Conservation (phyloP, 1,139 yeast species). For the Yamadazyma friedrichii region DNA sequence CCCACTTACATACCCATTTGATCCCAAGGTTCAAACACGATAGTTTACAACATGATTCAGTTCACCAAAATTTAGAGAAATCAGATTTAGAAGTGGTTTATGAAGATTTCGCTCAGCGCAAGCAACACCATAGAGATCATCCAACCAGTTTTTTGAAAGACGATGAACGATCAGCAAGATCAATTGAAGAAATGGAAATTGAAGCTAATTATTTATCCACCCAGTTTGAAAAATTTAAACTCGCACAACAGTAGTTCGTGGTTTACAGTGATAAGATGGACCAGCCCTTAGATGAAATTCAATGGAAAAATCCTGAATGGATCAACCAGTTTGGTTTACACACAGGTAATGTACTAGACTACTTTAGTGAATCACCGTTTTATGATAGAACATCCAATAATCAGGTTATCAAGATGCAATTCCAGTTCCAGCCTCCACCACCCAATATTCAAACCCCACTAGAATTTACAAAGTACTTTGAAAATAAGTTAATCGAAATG, state of each 20-base stretch:
- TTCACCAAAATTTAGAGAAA: conserved; percentile 61
- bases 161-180: conserved; percentile 50
- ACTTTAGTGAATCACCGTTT: conserved; percentile 91
- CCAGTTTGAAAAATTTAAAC: conserved; percentile 35
- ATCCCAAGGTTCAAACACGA: conserved; percentile 74
- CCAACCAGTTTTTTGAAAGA: conserved; percentile 23
- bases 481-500: conserved; percentile 67
- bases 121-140: conserved; percentile 7
- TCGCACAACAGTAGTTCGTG: conserved; percentile 1
- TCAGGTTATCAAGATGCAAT: conserved; percentile 93
- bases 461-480: conserved; percentile 41
- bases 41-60: conserved; percentile 63
- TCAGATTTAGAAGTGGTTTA: conserved; percentile 27
- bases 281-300: conserved; percentile 72
- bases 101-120: conserved; percentile 32
- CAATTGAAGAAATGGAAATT: conserved; percentile 57
- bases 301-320: conserved; percentile 98
- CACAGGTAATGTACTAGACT: conserved; percentile 87
- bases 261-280: conserved; percentile 6
- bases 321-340: conserved; percentile 83
- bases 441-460: conserved; percentile 25
- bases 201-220: conserved; percentile 57
- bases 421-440: conserved; percentile 72
- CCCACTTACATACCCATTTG: conserved; percentile 90
- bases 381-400: conserved; percentile 92